A percentile compares a stretch with the other conserved stretches of the same genome.
Conservation (phyloP, 225 moss, liverwort and hornwort genomes). For the Neckera pumila region DNA sequence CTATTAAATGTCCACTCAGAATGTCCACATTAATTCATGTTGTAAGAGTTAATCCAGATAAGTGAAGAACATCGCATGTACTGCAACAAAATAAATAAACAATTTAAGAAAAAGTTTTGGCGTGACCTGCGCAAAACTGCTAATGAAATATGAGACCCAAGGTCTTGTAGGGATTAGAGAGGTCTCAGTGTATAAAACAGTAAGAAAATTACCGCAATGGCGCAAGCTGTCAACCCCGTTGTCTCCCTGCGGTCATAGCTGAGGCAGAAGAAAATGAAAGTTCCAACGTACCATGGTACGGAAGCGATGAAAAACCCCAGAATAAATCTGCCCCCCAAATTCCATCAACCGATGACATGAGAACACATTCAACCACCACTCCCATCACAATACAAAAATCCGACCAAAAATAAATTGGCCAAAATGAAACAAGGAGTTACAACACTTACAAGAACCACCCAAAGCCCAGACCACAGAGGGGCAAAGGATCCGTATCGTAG, state of each 20-base stretch:
- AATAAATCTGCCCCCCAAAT: slow-evolving; percentile 37
- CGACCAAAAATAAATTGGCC: background rate
- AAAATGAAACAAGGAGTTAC: background rate
- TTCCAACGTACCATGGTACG: slow-evolving; percentile 89
- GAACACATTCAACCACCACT: background rate
- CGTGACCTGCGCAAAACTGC: background rate
- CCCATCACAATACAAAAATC: background rate
- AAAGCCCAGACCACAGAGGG: slow-evolving; percentile 78
- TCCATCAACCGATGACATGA: background rate
- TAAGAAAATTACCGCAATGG: slow-evolving; percentile 39
- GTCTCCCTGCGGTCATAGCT: slow-evolving; percentile 63
- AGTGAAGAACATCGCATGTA: background rate
- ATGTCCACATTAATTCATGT: background rate
- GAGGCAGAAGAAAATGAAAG: slow-evolving; percentile 70
- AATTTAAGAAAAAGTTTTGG: background rate
- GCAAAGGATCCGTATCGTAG: slow-evolving; percentile 42
- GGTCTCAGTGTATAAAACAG: background rate
- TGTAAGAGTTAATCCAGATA: background rate
- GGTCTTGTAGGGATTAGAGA: background rate
- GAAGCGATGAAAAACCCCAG: slow-evolving; percentile 66
- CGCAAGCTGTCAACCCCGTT: slow-evolving; percentile 68
- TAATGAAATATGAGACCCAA: background rate
- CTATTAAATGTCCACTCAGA: background rate
- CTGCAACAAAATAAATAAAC: background rate
- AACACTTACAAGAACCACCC: slow-evolving; percentile 71